Evolutionary conservation across 2,329 filamentous ascomycete species (phyloP), one percentile per base, ranked within the genome.

Genomic region (Sclerotiophoma versabilis): DNA sequence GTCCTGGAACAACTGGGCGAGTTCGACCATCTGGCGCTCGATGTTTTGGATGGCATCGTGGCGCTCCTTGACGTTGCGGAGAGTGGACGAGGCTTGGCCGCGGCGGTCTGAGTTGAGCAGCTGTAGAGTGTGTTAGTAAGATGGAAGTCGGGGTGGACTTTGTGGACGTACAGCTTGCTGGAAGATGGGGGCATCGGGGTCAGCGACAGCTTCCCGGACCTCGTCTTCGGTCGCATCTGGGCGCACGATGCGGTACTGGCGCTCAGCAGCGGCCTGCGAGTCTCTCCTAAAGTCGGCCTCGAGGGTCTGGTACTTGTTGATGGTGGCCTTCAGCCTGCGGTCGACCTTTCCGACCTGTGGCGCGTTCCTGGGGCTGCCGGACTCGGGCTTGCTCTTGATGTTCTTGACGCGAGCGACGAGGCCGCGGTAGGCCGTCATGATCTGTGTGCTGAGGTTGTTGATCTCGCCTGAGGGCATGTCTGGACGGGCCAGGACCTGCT

Each of bases 11-110:
- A 98, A 81, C 76, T 95, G 86, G 5, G 90, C 86, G 51, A 99
- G 82, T 76, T 96, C 90, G 10, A 91, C 86, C 84, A 98, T 90
- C 73, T 96, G 90, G 71, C 85, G 82, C 80, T 96, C 92, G 70
- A 98, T 96, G 83, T 96, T 93, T 77, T 92, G 86, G 64, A 99
- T 90, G 34, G 91, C 92, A 46, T 86, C 86, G 75, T 96, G 92
- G 63, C 95, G 89, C 69, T 90, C 86, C 75, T 89, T 85, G 29
- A 96, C 92, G 62, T 91, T 91, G 64, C 84, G 85, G 50, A 96
- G 83, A 29, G 92, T 91, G 30, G 87, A 86, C 61, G 89, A 87
- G 34, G 92, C 91, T 75, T 96, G 90, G 43, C 92, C 91, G 71
- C 87, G 86, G 69, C 91, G 88, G 76, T 89, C 89, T 73, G 87